Base-by-base conservation (phyloP, 495 filamentous ascomycete species). In the Penicillium bialowiezense region DNA sequence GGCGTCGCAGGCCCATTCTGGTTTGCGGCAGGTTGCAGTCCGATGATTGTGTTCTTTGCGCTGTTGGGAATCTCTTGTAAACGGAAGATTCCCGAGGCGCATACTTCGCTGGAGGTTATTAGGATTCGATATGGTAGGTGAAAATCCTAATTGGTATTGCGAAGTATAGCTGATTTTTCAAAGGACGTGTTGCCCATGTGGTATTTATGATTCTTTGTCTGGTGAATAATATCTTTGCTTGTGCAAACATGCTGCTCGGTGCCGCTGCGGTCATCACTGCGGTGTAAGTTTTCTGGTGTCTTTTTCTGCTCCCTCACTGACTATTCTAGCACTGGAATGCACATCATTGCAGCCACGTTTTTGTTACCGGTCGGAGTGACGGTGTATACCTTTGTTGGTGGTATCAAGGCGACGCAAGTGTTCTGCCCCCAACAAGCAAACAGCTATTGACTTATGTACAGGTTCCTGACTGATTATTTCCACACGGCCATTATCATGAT, bases 21-120 rank as follows among this genome's bases (percentile, higher is more conserved):
- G 69, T 74, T 74, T 43, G 72, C 65, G 28, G 69, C 70, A 18
- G 66, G 70, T 13, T 72, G 65, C 14, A 73, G 71, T 28, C 64
- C 63, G 0, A 74, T 76, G 65, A 75, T 76, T 44, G 61, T 73
- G 15, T 63, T 76, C 34, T 78, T 78, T 33, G 70, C 73, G 1
- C 50, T 73, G 1, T 55, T 74, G 15, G 73, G 71, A n/a, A 69
- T 75, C 19, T 68, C 71, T 14, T 64, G 72, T 50, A 79, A 79
- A 46, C 50, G 59, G n/a, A 73, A 70, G 49, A 70, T 73, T 9
- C 71, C 71, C 1, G 64, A 69, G 34, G 72, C 72, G 5, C 70
- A 74, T 53, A 77, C 73, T 3, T 69, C 70, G 15, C 58, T 76
- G 1, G 71, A 76, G 37, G 55, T 76, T 8, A 62, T 71, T 37